Evolutionary conservation across 495 filamentous ascomycete species (phyloP).

Genomic region (Penicillium diatomitis): DNA sequence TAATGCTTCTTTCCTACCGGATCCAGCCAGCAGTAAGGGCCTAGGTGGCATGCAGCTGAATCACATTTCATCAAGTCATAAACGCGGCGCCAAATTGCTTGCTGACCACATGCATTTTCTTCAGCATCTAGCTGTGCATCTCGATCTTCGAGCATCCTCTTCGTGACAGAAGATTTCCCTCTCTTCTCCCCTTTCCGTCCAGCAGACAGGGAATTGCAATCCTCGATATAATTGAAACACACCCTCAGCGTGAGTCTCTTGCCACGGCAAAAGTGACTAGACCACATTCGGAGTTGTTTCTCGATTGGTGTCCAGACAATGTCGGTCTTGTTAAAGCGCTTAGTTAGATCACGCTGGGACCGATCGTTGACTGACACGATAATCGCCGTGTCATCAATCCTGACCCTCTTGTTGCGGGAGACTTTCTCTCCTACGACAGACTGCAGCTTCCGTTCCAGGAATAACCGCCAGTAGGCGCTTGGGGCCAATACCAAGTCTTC

Average conservation of each 20-base stretch:
- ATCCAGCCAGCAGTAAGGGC: conserved; percentile 24
- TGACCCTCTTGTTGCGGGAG: background rate
- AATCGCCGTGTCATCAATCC: conserved; percentile 10
- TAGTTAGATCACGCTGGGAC: conserved; percentile 10
- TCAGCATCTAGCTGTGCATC: too few relatives aligned
- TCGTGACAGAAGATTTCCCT: conserved; percentile 11
- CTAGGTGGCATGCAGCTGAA: conserved; percentile 16
- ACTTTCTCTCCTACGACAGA: background rate
- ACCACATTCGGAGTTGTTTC: conserved; percentile 9
- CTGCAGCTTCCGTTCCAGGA: background rate
- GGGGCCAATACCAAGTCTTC: background rate
- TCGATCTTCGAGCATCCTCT: conserved; percentile 11
- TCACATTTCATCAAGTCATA: conserved; percentile 23
- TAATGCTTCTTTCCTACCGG: conserved; percentile 24
- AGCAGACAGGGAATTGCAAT: background rate
- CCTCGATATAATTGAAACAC: conserved; percentile 2
- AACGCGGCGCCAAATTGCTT: conserved; percentile 17
- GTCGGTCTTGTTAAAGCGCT: conserved; percentile 4
- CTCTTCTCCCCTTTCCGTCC: conserved; percentile 13
- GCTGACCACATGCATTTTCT: conserved; percentile 14
- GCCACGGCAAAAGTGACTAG: background rate
- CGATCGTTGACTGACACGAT: conserved; percentile 11
- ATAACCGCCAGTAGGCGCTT: background rate
- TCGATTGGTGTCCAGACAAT: conserved; percentile 12
- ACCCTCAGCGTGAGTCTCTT: conserved; percentile 1